A percentile compares a stretch with the other conserved stretches of the same genome.
Evolutionary conservation across 768 basidiomycete genomes (phyloP).

Genomic region (Mycena galericulata): DNA sequence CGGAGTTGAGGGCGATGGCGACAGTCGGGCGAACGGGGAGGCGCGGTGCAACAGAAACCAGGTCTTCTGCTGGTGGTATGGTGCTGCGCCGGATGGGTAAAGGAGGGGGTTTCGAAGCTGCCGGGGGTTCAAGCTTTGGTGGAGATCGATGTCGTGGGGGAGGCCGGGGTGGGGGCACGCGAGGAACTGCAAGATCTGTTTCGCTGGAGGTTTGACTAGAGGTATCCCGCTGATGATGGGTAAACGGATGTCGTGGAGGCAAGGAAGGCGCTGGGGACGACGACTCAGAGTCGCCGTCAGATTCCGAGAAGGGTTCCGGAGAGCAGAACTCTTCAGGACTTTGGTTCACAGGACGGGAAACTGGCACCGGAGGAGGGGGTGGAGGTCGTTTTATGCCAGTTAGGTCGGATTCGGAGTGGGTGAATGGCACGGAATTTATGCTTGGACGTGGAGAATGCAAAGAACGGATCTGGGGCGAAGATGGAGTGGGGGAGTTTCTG

Average conservation of each 20-base stretch:
- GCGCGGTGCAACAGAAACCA: constrained; percentile 35
- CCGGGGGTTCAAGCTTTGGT: constrained; percentile 37
- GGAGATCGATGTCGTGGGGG: constrained; percentile 50
- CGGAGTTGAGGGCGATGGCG: constrained; percentile 32
- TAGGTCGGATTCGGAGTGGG: constrained; percentile 30
- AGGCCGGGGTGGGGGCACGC: constrained; percentile 46
- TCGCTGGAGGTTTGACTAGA: constrained; percentile 57
- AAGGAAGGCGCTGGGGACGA: constrained; percentile 39
- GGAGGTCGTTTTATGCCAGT: constrained; percentile 36
- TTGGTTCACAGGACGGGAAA: constrained; percentile 24
- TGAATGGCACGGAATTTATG: constrained; percentile 38
- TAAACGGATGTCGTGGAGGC: constrained; percentile 26
- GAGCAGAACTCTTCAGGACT: constrained; percentile 34
- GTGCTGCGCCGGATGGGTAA: constrained; percentile 58
- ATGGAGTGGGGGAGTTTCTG: constrained; percentile 23
- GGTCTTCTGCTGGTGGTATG: constrained; percentile 35
- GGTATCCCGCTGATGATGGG: constrained; percentile 44
- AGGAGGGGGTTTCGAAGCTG: constrained; percentile 53
- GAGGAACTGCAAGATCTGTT: constrained; percentile 43
- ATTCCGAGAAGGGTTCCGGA: constrained; percentile 30
- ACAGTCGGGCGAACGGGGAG: constrained; percentile 44
- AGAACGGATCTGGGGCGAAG: constrained; percentile 2
- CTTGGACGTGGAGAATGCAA: constrained; percentile 29
- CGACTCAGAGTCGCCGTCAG: constrained; percentile 36
- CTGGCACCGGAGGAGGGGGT: constrained; percentile 32